Percentiles rank a stretch among this genome's conserved stretches.
phyloP scores from a whole-genome alignment of 192 early-diverging fungal species.

The Phycomyces blakesleeanus region DNA sequence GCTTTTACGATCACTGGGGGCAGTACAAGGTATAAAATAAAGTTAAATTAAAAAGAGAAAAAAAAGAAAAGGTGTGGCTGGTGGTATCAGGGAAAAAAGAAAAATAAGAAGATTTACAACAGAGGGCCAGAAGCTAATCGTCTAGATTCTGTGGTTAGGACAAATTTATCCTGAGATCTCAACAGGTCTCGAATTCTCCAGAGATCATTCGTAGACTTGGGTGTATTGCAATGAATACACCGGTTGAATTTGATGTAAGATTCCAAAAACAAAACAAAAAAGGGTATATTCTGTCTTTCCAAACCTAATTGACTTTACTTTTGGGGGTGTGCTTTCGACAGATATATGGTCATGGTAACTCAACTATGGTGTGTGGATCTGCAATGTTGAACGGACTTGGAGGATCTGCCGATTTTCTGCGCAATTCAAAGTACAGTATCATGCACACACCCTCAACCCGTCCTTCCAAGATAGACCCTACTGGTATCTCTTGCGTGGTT shows the following conservation, averaged over 20 bases:
- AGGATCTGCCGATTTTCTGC: slow-evolving; percentile 38
- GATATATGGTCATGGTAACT: slow-evolving; percentile 43
- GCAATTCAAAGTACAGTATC: slow-evolving; percentile 39
- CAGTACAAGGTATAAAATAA: slow-evolving; percentile 26
- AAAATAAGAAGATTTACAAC: no score
- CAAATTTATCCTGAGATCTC: slow-evolving; percentile 35
- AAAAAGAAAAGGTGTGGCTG: no score
- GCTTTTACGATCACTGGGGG: slow-evolving; percentile 40
- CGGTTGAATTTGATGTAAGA: slow-evolving; percentile 39
- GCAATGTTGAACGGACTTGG: slow-evolving; percentile 44
- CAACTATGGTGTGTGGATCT: slow-evolving; percentile 37
- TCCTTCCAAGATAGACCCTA: slow-evolving; percentile 36
- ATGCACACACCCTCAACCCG: slow-evolving; percentile 42
- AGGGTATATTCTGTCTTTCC: no score
- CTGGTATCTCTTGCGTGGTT: slow-evolving; percentile 38
- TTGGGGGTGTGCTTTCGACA: background rate
- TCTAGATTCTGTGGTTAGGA: slow-evolving; percentile 14
- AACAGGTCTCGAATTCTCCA: slow-evolving; percentile 43
- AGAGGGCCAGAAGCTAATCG: no score
- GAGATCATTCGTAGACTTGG: slow-evolving; percentile 42
- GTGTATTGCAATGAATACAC: slow-evolving; percentile 44
- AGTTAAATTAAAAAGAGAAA: background rate
- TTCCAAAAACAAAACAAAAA: no score
- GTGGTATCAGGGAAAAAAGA: no score
- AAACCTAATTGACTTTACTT: no score